Base-by-base conservation (phyloP, 2,329 filamentous ascomycete genomes). In the Dothistroma septosporum region DNA sequence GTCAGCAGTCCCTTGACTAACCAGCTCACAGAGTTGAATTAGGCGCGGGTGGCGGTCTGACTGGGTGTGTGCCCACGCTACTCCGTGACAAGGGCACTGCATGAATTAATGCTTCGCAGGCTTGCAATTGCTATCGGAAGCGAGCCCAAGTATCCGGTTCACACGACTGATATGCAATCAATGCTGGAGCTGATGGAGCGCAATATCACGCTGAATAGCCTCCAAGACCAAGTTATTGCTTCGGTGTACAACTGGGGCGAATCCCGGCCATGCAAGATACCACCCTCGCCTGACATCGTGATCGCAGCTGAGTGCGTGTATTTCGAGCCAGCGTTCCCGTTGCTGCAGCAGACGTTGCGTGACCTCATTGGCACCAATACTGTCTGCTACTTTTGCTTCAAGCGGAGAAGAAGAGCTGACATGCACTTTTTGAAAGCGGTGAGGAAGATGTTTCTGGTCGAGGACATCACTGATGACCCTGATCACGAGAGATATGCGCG, bases 231-330 rank as follows among this genome's bases (percentile, higher is more conserved):
- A 62, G 90, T 90, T 52, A 79, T 81, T 65, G 85, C 91, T 16
- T 78, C 84, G 58, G 80, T 96, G 28, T 82, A 97, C 66, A 90
- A 97, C 74, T 97, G 93, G 93, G 83, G 82, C 19, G 71, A 76
- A 33, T 70, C 78, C 16, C 71, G 74, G 33, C 73, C 77, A 62
- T 58, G 75, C 60, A 57, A 68, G 59, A 64, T 79, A 55, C 79
- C 81, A 67, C 83, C 84, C 64, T 91, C 92, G 19, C 64, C 69
- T 44, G 86, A 92, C 69, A 81, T 96, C 58, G 87, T 99, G 59
- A 83, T 97, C n/a, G 94, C 94, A 3, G 93, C 92, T 46, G 94
- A 97, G 75, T 97, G 93, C 76, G 92, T 96, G 53, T 99, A 97
- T 79, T 96, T 96, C 75, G 94, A 97, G 76, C 92, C 93, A 2